A percentile compares a stretch with the other conserved stretches of the same genome.
Evolutionary conservation across 2,329 filamentous ascomycete species (phyloP).

Genomic region (Geosmithia flava): DNA sequence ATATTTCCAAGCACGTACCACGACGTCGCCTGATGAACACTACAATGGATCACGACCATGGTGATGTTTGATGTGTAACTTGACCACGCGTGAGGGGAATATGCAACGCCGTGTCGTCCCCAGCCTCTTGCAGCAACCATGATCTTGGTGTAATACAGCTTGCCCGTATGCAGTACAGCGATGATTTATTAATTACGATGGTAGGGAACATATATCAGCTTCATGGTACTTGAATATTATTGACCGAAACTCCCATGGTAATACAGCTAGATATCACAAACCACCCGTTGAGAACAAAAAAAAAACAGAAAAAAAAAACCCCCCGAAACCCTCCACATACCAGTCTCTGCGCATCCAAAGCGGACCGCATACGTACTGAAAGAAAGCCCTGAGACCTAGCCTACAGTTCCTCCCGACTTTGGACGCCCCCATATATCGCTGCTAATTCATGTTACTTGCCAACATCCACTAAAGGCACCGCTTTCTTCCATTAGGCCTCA

Average conservation of each 20-base stretch:
- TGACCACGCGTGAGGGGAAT: too few relatives aligned
- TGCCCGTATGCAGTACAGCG: too few relatives aligned
- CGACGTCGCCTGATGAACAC: too few relatives aligned
- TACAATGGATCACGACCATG: too few relatives aligned
- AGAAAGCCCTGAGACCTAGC: not conserved
- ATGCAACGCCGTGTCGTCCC: too few relatives aligned
- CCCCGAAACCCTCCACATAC: not conserved
- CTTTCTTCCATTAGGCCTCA: constrained; percentile 27
- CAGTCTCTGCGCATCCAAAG: not conserved
- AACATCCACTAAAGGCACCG: not conserved
- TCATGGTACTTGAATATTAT: not conserved
- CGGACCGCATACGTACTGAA: not conserved
- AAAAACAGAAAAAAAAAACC: not conserved
- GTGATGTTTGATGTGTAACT: too few relatives aligned
- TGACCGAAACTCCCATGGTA: constrained; percentile 1
- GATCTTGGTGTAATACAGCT: too few relatives aligned
- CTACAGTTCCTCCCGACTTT: not conserved
- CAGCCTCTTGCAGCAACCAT: too few relatives aligned
- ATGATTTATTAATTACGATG: too few relatives aligned
- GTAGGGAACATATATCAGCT: not conserved
- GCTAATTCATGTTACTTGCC: not conserved
- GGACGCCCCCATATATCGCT: not conserved
- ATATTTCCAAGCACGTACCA: too few relatives aligned
- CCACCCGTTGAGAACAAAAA: not conserved
- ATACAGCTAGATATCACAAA: constrained; percentile 1